phyloP scores from a whole-genome alignment of 331 rosid genomes.

The Cydonia oblonga region DNA sequence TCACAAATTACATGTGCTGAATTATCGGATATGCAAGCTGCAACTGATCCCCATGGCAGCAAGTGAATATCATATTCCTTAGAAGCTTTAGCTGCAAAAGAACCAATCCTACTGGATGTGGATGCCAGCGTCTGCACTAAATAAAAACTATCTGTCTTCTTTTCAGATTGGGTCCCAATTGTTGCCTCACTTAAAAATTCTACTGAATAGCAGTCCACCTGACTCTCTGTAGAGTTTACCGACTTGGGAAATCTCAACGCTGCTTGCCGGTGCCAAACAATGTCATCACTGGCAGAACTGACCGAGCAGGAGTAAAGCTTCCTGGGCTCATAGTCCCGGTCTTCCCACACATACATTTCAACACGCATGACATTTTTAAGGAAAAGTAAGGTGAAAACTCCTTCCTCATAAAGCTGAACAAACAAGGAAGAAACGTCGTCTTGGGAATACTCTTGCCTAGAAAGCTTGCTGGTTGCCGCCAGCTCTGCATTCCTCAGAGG shows the following conservation, averaged over 20 bases:
- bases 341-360: slow-evolving; percentile 83
- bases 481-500: slow-evolving; percentile 77
- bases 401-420: slow-evolving; percentile 81
- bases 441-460: slow-evolving; percentile 73
- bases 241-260: slow-evolving; percentile 61
- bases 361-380: slow-evolving; percentile 62
- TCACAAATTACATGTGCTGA: slow-evolving; percentile 49
- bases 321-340: slow-evolving; percentile 49
- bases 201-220: slow-evolving; percentile 62
- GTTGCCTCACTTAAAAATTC: slow-evolving; percentile 55
- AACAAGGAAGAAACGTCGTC: slow-evolving; percentile 85
- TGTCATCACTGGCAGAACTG: slow-evolving; percentile 43
- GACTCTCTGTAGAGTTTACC: slow-evolving; percentile 29
- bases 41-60: slow-evolving; percentile 96
- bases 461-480: slow-evolving; percentile 75
- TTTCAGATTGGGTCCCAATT: slow-evolving; percentile 41
- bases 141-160: slow-evolving; percentile 62
- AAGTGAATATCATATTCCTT: slow-evolving; percentile 95
- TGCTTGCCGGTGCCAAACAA: slow-evolving; percentile 75
- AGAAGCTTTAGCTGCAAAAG: slow-evolving; percentile 74
- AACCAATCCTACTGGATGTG: slow-evolving; percentile 73
- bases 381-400: slow-evolving; percentile 76
- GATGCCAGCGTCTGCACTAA: slow-evolving; percentile 86
- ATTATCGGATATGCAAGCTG: slow-evolving; percentile 73
- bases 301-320: slow-evolving; percentile 75